phyloP scores from a whole-genome alignment of 768 basidiomycete genomes.

The Leccinum variicolor region DNA sequence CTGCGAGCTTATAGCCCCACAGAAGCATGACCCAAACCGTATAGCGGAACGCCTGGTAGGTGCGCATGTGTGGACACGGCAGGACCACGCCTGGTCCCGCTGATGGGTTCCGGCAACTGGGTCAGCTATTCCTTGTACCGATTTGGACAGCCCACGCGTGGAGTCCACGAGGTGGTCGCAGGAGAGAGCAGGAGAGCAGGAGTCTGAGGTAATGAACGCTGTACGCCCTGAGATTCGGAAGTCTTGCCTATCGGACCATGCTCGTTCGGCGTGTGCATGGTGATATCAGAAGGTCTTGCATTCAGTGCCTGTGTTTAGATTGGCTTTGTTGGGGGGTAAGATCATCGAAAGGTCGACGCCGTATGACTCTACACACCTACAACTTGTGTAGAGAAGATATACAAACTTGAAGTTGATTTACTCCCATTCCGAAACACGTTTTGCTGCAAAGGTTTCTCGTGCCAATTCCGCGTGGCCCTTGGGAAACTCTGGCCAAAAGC shows the following conservation, averaged over 20 bases:
- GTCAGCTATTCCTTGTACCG: slow-evolving; percentile 1
- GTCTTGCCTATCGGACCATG: slow-evolving; percentile 9
- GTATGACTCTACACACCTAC: not conserved
- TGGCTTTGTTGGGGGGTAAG: not conserved
- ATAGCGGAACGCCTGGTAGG: slow-evolving; percentile 17
- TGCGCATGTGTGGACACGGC: slow-evolving; percentile 18
- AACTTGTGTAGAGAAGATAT: too few species aligned
- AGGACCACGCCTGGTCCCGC: slow-evolving; percentile 12
- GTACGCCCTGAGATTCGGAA: slow-evolving; percentile 12
- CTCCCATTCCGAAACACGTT: not conserved
- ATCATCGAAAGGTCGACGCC: not conserved
- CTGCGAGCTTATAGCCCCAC: slow-evolving; percentile 22
- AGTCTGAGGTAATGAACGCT: slow-evolving; percentile 22
- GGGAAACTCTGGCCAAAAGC: not conserved
- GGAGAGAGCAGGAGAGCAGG: not conserved
- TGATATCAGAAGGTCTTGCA: not conserved
- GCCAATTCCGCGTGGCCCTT: not conserved
- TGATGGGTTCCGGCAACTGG: not conserved
- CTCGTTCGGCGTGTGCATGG: slow-evolving; percentile 13
- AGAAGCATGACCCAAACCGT: slow-evolving; percentile 22
- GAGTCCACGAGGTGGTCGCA: slow-evolving; percentile 14
- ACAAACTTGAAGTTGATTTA: too few species aligned
- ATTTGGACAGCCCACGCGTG: not conserved
- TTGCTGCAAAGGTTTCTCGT: not conserved
- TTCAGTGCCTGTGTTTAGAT: not conserved